phyloP scores from a whole-genome alignment of 768 basidiomycete genomes.

The Rhizopogon sp. region DNA sequence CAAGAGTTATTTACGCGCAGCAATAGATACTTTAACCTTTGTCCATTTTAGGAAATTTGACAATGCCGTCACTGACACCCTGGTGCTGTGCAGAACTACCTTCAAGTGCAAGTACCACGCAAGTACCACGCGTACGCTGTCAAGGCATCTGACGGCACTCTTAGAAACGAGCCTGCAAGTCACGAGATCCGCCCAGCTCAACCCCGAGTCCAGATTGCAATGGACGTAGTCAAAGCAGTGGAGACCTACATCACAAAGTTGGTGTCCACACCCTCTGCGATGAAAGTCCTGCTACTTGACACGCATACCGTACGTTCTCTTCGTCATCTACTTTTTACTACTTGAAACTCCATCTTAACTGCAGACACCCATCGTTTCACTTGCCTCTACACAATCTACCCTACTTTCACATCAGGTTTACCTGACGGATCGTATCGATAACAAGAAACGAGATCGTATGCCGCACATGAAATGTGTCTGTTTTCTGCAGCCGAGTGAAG shows the following conservation, averaged over 20 bases:
- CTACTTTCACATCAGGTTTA: slow-evolving; percentile 95
- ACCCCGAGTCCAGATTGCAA: slow-evolving; percentile 22
- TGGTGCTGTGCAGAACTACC: background rate
- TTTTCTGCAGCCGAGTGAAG: slow-evolving; percentile 79
- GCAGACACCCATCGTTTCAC: slow-evolving; percentile 94
- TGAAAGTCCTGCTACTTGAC: slow-evolving; percentile 96
- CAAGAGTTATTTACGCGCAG: background rate
- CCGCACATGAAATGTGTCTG: slow-evolving; percentile 97
- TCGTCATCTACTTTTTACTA: background rate
- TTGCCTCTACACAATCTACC: slow-evolving; percentile 90
- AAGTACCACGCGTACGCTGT: background rate
- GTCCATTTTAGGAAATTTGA: too few relatives aligned
- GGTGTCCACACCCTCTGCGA: slow-evolving; percentile 77
- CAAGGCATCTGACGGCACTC: background rate
- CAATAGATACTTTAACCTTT: too few relatives aligned
- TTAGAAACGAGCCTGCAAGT: background rate
- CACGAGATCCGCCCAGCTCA: background rate
- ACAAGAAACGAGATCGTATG: slow-evolving; percentile 85
- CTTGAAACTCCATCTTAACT: slow-evolving; percentile 5
- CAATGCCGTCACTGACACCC: too few relatives aligned
- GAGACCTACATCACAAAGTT: slow-evolving; percentile 91
- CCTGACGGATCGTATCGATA: slow-evolving; percentile 96
- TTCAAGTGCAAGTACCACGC: too few relatives aligned
- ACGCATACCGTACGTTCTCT: slow-evolving; percentile 72
- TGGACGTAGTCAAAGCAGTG: slow-evolving; percentile 96